Evolutionary conservation across 257 asterid species (phyloP), one percentile per base, ranked within the genome.

Genomic region (Scutellaria galericulata): DNA sequence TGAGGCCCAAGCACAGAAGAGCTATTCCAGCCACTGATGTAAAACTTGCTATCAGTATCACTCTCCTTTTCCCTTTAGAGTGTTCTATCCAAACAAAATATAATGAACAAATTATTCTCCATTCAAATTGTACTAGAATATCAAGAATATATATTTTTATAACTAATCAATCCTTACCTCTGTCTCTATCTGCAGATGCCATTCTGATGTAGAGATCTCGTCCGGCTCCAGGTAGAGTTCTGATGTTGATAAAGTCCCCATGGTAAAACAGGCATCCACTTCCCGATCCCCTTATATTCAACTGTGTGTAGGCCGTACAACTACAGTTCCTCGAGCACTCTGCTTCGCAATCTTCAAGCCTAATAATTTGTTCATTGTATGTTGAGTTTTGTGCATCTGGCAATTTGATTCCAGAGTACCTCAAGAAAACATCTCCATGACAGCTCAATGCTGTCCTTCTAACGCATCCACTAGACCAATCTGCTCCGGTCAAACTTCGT

Each of bases 221-320:
- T 13, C 73, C 77, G 5, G 47, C 68, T 44, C 18, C 11, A 8
- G 68, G 14, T 3, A 72, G 7, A 5, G 35, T 54, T 76, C 82
- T 79, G 3, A 83, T 60, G 42, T 86, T 86, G 14, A 72, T 27
- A 70, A 86, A 83, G 40, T 83, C 83, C 3, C 71, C 82, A 9
- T 68, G 60, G 80, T 87, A 83, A 65, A 70, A 54, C 80, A 86
- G 27, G 78, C 90, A 86, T n/a, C 90, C 90, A 71, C 81, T 46
- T 37, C 9, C 54, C 24, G 72, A 51, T 9, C 15, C 18, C 2
- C 77, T 58, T 2, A 81, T 46, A 53, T 79, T 75, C 45, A 77
- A 56, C 59, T 72, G 70, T 13, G 79, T 35, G 59, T 79, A 86
- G 0, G 90, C 87, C 64, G 58, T 61, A 42, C 88, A 86, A 6